Evolutionary conservation across 1,284 basidiomycete genomes (phyloP), one percentile per base, ranked within the genome.

Genomic region (Tilletia caries): DNA sequence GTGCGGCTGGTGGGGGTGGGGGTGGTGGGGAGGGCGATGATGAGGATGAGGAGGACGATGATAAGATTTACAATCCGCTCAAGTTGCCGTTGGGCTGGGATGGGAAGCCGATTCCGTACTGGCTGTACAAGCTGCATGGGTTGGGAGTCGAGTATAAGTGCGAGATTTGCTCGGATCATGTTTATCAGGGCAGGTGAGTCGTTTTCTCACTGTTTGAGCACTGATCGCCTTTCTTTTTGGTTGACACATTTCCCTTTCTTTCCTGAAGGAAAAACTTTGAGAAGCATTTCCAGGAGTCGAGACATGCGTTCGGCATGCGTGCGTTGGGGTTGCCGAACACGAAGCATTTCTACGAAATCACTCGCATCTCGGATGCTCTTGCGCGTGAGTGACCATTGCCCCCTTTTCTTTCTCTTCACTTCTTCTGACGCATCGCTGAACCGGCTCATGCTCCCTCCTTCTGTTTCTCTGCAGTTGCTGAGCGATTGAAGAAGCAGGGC

Each of bases 331-430:
- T 99, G 73, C 96, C 96, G 0, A 98, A 98, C 78, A 97, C 95
- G 1, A 95, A 95, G 83, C 96, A 99, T 85, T 99, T 98, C 86
- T 92, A 96, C 79, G 95, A 97, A 84, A 97, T 99, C 73, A 98
- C 95, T 25, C 89, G 91, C 67, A 99, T 99, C 75, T 91, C 93
- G 78, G 96, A 99, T 86, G 96, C 95, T 0, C 88, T 98, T 71
- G 89, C 93, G 62, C 86, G 93, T 95, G 81, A 79, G 91, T 88
- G 2, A 25, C 2, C 25, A 2, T 18, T 46, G 41, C 44, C 25
- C 6, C 27, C 23, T 43, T 44, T 27, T 8, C 18, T 18, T 29
- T 15, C 32, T n/a, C 3, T 23, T 20, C 50, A n/a, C 20, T 54
- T 10, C 50, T 10, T 54, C n/a, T n/a, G 50, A 20, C 6, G 20